These are phyloP conservation scores for Dichotomopilus funicola DNA, from an alignment of 2,329 filamentous ascomycete species.

Conservation along the genomic window DNA sequence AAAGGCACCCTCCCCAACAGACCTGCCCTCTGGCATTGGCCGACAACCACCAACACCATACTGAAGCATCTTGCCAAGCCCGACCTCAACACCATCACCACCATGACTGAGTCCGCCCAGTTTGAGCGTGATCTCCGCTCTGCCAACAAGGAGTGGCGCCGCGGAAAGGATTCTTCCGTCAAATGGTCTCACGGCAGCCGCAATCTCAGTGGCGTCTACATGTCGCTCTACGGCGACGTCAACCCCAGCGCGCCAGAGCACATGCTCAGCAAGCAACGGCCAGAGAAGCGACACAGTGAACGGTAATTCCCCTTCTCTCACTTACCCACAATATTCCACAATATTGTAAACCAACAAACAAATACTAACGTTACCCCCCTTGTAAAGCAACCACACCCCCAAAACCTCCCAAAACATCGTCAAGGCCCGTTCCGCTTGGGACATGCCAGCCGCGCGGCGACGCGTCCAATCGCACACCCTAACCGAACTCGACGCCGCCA, in stretches of 20 bases:
- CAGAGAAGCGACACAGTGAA: conserved; percentile 27
- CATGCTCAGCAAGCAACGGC: conserved; percentile 32
- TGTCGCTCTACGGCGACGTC: conserved; percentile 13
- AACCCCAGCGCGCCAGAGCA: conserved; percentile 23
- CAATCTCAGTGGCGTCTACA: conserved; percentile 25
- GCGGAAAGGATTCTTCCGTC: conserved; percentile 35
- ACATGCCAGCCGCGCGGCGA: conserved; percentile 26
- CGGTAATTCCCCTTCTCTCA: conserved; percentile 26
- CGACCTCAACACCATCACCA: conserved; percentile 11
- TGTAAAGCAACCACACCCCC: conserved; percentile 2
- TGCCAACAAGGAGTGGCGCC: conserved; percentile 37
- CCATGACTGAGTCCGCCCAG: conserved; percentile 26
- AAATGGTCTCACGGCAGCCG: conserved; percentile 39
- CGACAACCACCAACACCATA: not conserved
- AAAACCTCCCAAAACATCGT: conserved; percentile 31
- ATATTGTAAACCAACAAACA: no score
- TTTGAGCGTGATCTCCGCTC: conserved; percentile 40
- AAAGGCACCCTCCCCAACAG: not conserved
- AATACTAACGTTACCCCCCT: no score
- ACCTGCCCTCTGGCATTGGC: not conserved
- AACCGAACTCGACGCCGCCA: conserved; percentile 32
- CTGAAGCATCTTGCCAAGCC: not conserved
- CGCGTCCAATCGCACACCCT: conserved; percentile 30
- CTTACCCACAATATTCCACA: not conserved
- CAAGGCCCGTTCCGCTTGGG: conserved; percentile 29